Evolutionary conservation across 1,284 basidiomycete genomes (phyloP).

Genomic region (Cutaneotrichosporon curvatum): DNA sequence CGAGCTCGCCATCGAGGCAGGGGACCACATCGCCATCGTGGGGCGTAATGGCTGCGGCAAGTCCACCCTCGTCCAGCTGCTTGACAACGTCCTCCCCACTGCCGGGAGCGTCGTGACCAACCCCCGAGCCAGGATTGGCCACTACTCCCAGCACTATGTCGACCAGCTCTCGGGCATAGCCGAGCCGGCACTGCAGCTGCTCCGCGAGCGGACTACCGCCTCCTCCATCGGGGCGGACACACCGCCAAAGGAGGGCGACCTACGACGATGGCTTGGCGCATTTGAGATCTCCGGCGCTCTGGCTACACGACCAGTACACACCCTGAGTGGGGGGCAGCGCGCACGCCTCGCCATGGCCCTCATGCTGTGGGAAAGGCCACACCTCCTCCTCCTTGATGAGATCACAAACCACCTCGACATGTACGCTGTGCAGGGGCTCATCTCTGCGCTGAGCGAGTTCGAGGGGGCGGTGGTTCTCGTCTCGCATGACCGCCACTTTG

Average conservation of each 20-base stretch:
- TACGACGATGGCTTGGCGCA: conserved; percentile 50
- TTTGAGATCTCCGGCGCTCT: conserved; percentile 52
- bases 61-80: conserved; percentile 57
- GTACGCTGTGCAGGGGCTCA: conserved; percentile 57
- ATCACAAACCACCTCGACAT: conserved; percentile 65
- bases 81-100: conserved; percentile 53
- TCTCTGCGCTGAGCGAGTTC: conserved; percentile 53
- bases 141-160: conserved; percentile 47
- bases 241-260: conserved; percentile 46
- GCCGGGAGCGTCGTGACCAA: conserved; percentile 57
- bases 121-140: conserved; percentile 54
- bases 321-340: conserved; percentile 50
- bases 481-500: conserved; percentile 56
- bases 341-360: conserved; percentile 42
- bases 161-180: conserved; percentile 49
- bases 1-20: conserved; percentile 54
- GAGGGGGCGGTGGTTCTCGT: conserved; percentile 58
- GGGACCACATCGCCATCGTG: conserved; percentile 55
- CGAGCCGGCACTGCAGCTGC: neutral
- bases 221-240: conserved; percentile 1
- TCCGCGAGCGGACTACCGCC: conserved; percentile 3
- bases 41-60: conserved; percentile 56
- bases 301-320: conserved; percentile 34
- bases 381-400: conserved; percentile 55
- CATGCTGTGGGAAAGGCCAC: conserved; percentile 35